Conservation (phyloP, 2,329 filamentous ascomycete genomes). For the Ophidiomyces ophidiicola region DNA sequence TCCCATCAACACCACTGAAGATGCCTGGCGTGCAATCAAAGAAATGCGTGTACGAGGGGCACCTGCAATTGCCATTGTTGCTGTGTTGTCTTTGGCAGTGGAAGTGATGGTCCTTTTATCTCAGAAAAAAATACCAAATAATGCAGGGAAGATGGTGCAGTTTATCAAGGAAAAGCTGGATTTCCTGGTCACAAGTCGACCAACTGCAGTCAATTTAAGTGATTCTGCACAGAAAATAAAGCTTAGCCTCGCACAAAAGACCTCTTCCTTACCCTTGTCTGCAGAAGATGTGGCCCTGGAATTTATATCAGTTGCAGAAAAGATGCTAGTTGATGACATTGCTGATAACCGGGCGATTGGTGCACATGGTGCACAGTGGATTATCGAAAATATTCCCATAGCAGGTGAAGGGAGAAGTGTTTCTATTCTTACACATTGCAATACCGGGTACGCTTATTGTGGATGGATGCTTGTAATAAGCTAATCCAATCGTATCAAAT, state of each 20-base stretch:
- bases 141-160: slow-evolving; percentile 50
- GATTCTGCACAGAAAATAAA: slow-evolving; percentile 80
- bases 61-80: slow-evolving; percentile 96
- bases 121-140: slow-evolving; percentile 32
- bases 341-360: slow-evolving; percentile 81
- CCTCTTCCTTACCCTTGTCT: slow-evolving; percentile 24
- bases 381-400: slow-evolving; percentile 46
- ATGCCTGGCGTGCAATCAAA: slow-evolving; percentile 55
- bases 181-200: slow-evolving; percentile 77
- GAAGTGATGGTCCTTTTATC: slow-evolving; percentile 49
- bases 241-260: slow-evolving; percentile 43
- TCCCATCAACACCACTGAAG: slow-evolving; percentile 41
- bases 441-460: slow-evolving; percentile 61
- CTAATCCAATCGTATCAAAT: not conserved
- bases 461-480: not conserved
- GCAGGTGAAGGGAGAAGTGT: slow-evolving; percentile 41
- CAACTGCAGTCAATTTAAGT: slow-evolving; percentile 86
- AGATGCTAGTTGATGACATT: slow-evolving; percentile 77
- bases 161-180: slow-evolving; percentile 66
- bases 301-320: slow-evolving; percentile 70
- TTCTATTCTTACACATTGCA: slow-evolving; percentile 93
- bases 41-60: slow-evolving; percentile 59
- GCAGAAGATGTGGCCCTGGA: slow-evolving; percentile 46
- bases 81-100: slow-evolving; percentile 73
- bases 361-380: slow-evolving; percentile 69